phyloP scores from a whole-genome alignment of 768 basidiomycete species.

The Pisolithus marmoratus region DNA sequence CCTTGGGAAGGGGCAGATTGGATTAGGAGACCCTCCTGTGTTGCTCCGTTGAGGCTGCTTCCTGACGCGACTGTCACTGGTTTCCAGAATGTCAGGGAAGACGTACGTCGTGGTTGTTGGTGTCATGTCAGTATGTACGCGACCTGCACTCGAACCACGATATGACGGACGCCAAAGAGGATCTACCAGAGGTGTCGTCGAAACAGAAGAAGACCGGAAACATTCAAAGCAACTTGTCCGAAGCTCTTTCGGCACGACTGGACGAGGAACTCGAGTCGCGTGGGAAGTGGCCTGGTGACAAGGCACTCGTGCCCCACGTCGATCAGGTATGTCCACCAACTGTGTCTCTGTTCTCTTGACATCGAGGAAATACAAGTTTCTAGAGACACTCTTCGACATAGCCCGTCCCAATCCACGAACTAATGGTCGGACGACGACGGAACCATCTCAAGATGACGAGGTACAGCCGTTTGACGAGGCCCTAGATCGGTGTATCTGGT shows the following conservation, averaged over 20 bases:
- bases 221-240: slow-evolving; percentile 49
- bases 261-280: slow-evolving; percentile 40
- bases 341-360: neutral
- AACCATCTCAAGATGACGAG: slow-evolving; percentile 49
- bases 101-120: slow-evolving; percentile 39
- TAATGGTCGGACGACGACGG: slow-evolving; percentile 73
- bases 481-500: slow-evolving; percentile 79
- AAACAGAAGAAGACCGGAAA: slow-evolving; percentile 62
- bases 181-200: slow-evolving; percentile 54
- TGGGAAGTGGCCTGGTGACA: slow-evolving; percentile 36
- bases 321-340: slow-evolving; percentile 44
- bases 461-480: slow-evolving; percentile 84
- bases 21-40: slow-evolving; percentile 68
- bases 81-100: slow-evolving; percentile 77
- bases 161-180: slow-evolving; percentile 36
- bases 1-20: slow-evolving; percentile 54
- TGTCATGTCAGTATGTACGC: neutral
- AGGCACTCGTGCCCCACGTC: slow-evolving; percentile 45
- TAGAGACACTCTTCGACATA: slow-evolving; percentile 55
- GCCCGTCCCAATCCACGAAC: slow-evolving; percentile 70
- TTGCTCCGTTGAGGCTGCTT: slow-evolving; percentile 78
- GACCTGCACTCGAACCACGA: neutral
- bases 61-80: slow-evolving; percentile 83
- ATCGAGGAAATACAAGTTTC: slow-evolving; percentile 31
- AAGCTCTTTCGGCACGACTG: slow-evolving; percentile 41